Conservation (phyloP, 2,329 filamentous ascomycete genomes). For the Diaporthe citriasiana region DNA sequence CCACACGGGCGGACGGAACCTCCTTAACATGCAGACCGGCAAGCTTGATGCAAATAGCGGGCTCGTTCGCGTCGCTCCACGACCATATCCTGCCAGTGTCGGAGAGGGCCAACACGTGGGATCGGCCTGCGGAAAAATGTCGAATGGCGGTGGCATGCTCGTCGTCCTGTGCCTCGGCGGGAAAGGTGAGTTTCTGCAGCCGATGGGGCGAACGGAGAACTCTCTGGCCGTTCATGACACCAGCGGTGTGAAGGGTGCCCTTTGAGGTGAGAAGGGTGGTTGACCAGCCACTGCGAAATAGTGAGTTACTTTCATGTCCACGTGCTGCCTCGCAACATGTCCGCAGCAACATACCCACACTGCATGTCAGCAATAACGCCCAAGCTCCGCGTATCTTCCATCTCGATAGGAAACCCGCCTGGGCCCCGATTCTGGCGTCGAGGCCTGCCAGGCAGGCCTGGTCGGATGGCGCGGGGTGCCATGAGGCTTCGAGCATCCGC, state of each 20-base stretch:
- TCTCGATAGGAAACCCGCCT: neutral
- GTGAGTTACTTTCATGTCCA: neutral
- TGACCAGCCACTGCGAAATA: neutral
- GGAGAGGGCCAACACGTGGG: constrained; percentile 2
- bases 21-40: neutral
- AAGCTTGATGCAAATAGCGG: neutral
- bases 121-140: neutral
- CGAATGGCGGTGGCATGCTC: neutral
- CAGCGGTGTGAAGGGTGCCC: constrained; percentile 8
- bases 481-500: neutral
- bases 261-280: constrained; percentile 8
- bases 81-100: constrained; percentile 22
- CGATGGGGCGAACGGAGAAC: neutral
- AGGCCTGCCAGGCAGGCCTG: neutral
- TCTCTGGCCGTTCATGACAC: neutral
- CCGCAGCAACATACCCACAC: neutral
- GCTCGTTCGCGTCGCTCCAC: constrained; percentile 3
- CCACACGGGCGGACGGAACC: neutral
- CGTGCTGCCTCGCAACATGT: neutral
- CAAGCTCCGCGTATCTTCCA: neutral
- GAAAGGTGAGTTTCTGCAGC: constrained; percentile 3
- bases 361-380: constrained; percentile 16
- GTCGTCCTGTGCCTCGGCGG: neutral
- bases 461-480: neutral
- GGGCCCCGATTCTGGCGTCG: neutral